Evolutionary conservation across 768 basidiomycete genomes (phyloP), one percentile per base, ranked within the genome.

Genomic region (Kwoniella europaea): DNA sequence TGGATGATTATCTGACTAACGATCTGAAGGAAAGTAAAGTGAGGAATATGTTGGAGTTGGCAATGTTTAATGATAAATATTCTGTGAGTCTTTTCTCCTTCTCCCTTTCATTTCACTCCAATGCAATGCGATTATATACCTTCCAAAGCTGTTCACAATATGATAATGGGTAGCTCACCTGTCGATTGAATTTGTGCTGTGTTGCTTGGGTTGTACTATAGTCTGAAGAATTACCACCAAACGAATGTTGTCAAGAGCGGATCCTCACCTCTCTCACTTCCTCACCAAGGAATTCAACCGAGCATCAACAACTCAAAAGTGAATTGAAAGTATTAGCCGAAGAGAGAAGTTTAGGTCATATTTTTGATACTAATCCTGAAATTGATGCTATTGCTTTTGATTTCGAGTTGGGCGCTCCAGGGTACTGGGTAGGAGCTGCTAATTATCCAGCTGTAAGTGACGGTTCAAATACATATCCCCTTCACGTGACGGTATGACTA

Each of bases 161-260:
- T 35, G 35, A 9, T 35, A 35, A 35, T 35, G 35, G 35, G 6
- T 35, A 35, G 35, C 35, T 35, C 35, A 9, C 35, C 35, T 35
- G 35, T 7, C 35, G 7, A 35, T 35, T 35, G 35, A 35, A 6
- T 35, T 35, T 7, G 35, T 35, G 35, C 35, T 35, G 35, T 35
- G 35, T 9, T 35, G 35, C 35, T 0, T 35, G 35, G 35, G 35
- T 6, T 35, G 35, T 1, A 35, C 35, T 35, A 35, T 35, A 67
- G 54, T 46, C 64, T 29, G 20, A 76, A 54, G 79, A 81, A 57
- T 70, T 81, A 16, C 65, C 74, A 10, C 76, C 77, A 2, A 69
- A 71, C 53, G 72, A 77, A 65, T 81, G 79, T 67, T 81, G 79
- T 53, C 79, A 81, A 60, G 57, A 81, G 52, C 70, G 57, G 13